phyloP scores from a whole-genome alignment of 768 basidiomycete species.

The Termitomyces sp. region DNA sequence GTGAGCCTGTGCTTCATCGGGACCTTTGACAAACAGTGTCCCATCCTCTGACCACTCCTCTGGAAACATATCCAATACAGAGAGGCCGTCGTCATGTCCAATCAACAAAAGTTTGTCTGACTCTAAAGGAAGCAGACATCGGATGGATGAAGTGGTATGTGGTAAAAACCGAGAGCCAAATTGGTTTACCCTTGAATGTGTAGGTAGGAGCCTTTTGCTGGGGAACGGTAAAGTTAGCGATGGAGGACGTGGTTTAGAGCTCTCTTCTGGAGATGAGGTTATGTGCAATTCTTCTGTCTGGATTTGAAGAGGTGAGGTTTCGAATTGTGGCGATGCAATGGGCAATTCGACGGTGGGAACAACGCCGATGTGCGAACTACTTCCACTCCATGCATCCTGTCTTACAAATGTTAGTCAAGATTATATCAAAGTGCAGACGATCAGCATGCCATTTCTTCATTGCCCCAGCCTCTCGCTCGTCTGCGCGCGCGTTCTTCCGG shows the following conservation, averaged over 20 bases:
- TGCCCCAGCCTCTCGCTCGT: constrained; percentile 70
- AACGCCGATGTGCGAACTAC: constrained; percentile 4
- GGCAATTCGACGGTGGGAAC: constrained; percentile 2
- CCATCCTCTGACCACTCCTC: constrained; percentile 61
- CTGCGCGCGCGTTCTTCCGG: constrained; percentile 55
- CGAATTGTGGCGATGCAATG: constrained; percentile 8
- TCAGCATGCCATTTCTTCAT: constrained; percentile 28
- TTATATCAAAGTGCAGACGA: not conserved
- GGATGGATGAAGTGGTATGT: constrained; percentile 71
- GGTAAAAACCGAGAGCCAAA: constrained; percentile 87
- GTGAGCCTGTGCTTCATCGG: constrained; percentile 66
- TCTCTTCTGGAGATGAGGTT: constrained; percentile 18
- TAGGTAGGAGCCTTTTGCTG: constrained; percentile 53
- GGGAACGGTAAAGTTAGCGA: constrained; percentile 39
- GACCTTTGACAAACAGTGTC: constrained; percentile 49
- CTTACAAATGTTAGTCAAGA: not conserved
- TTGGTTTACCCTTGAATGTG: constrained; percentile 65
- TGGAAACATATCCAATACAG: constrained; percentile 81
- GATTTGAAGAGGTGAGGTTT: constrained; percentile 27
- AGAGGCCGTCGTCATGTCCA: constrained; percentile 77
- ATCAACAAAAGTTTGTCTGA: constrained; percentile 67
- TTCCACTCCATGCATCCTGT: not conserved
- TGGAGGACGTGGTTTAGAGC: constrained; percentile 25
- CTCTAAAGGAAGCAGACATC: constrained; percentile 68
- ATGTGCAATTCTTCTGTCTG: constrained; percentile 38